phyloP scores from a whole-genome alignment of 345 rosid species.

The Limnanthes douglasii region DNA sequence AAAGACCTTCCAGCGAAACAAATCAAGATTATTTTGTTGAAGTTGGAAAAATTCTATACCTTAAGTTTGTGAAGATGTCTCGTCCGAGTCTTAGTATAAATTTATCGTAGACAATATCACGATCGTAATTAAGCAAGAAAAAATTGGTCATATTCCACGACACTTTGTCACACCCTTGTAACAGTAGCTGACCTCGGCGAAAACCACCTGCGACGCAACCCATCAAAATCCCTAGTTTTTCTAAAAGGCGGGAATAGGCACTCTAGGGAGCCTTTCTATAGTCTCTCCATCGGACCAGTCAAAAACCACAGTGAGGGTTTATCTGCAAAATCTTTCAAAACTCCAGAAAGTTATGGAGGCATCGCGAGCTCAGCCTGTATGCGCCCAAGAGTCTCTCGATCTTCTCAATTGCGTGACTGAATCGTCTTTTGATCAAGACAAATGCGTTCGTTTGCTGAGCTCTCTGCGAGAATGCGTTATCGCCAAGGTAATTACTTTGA shows the following conservation, averaged over 20 bases:
- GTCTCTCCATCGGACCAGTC: background rate
- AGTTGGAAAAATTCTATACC: no score
- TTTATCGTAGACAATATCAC: no score
- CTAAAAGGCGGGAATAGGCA: no score
- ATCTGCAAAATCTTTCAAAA: background rate
- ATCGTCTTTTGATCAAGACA: constrained; percentile 48
- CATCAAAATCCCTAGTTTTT: background rate
- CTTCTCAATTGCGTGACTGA: constrained; percentile 77
- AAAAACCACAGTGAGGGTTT: constrained; percentile 6
- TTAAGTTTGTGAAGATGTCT: no score
- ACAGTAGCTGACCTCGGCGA: no score
- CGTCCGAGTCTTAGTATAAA: no score
- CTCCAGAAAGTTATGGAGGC: constrained; percentile 20
- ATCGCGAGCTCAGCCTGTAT: constrained; percentile 22
- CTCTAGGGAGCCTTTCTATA: background rate
- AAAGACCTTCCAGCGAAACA: no score
- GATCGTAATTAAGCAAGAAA: no score
- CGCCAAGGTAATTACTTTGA: no score
- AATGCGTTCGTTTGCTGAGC: constrained; percentile 38
- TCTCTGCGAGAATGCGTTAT: constrained; percentile 54
- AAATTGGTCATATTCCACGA: no score
- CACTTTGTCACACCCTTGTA: no score
- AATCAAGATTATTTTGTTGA: no score
- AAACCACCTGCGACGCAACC: constrained; percentile 1
- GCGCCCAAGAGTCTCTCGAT: constrained; percentile 52